Conservation (phyloP, 805 yeast species). For the Cyberlindnera misumaiensis region DNA sequence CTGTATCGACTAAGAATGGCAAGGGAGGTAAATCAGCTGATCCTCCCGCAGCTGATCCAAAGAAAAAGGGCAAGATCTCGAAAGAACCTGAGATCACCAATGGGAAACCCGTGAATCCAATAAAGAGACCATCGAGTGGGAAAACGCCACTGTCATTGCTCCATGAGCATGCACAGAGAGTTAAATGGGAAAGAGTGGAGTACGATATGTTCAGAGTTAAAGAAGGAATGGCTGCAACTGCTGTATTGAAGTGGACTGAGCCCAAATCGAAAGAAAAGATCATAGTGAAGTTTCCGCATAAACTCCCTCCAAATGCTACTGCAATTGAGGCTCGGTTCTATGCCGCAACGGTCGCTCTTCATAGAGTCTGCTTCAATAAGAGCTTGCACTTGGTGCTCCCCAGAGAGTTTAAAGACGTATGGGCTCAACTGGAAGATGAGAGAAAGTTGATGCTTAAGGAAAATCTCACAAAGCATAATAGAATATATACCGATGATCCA, state of each 20-base stretch:
- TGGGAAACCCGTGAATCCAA: slow-evolving; percentile 10
- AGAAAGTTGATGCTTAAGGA: slow-evolving; percentile 43
- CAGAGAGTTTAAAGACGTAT: slow-evolving; percentile 66
- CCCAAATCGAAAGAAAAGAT: slow-evolving; percentile 74
- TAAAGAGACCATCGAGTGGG: slow-evolving; percentile 39
- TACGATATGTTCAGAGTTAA: slow-evolving; percentile 58
- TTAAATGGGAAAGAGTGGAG: slow-evolving; percentile 82
- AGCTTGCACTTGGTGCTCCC: slow-evolving; percentile 87
- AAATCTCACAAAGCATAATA: slow-evolving; percentile 41
- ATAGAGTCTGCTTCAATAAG: slow-evolving; percentile 71
- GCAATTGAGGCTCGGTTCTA: slow-evolving; percentile 84
- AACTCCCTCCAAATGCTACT: slow-evolving; percentile 64
- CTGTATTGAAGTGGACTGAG: slow-evolving; percentile 61
- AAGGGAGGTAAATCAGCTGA: slow-evolving; percentile 9
- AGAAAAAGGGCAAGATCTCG: slow-evolving; percentile 10
- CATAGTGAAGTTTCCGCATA: slow-evolving; percentile 43
- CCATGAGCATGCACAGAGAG: slow-evolving; percentile 81
- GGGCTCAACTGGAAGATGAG: slow-evolving; percentile 65
- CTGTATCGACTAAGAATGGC: neutral
- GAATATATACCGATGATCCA: slow-evolving; percentile 65
- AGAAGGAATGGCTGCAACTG: slow-evolving; percentile 60
- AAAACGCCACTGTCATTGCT: slow-evolving; percentile 82
- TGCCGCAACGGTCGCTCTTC: slow-evolving; percentile 85
- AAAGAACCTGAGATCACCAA: slow-evolving; percentile 4
- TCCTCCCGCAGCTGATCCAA: slow-evolving; percentile 6